Evolutionary conservation across 805 yeast genomes (phyloP).

Genomic region (Jamesozyma hellenica): DNA sequence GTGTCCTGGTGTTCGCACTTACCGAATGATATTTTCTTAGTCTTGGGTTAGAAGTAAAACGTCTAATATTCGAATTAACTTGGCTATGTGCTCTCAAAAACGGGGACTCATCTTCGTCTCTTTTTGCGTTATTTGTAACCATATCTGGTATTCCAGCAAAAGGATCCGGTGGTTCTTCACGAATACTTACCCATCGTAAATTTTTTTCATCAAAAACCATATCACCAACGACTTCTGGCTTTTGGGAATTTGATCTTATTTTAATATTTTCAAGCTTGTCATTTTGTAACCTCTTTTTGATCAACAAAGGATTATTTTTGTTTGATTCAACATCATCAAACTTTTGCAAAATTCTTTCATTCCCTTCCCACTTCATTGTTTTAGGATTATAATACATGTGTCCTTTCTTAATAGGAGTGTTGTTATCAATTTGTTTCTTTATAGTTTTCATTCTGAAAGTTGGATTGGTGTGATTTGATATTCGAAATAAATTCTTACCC

Average conservation of each 20-base stretch:
- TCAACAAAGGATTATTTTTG: constrained; percentile 19
- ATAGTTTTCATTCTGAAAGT: constrained; percentile 22
- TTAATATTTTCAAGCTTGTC: constrained; percentile 6
- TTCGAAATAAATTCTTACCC: neutral
- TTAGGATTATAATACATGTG: constrained; percentile 24
- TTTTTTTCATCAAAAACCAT: constrained; percentile 29
- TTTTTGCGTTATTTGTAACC: constrained; percentile 1
- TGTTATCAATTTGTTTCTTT: constrained; percentile 27
- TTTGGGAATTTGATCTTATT: constrained; percentile 6
- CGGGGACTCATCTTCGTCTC: constrained; percentile 10
- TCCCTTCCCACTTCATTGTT: constrained; percentile 26
- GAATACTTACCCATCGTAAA: constrained; percentile 26
- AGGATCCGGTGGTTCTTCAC: constrained; percentile 23
- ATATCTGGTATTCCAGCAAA: constrained; percentile 23
- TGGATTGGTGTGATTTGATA: constrained; percentile 1
- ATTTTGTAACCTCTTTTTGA: constrained; percentile 6
- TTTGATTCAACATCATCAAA: constrained; percentile 18
- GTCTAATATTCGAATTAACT: neutral
- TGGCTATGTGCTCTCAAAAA: constrained; percentile 21
- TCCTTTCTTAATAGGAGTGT: constrained; percentile 27
- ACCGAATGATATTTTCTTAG: constrained; percentile 14
- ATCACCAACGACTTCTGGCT: constrained; percentile 23
- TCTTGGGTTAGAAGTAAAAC: constrained; percentile 1
- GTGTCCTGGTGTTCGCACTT: constrained; percentile 4
- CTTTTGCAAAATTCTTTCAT: constrained; percentile 18